Evolutionary conservation across 1,139 yeast species (phyloP).

Genomic region (Candida smagusa): DNA sequence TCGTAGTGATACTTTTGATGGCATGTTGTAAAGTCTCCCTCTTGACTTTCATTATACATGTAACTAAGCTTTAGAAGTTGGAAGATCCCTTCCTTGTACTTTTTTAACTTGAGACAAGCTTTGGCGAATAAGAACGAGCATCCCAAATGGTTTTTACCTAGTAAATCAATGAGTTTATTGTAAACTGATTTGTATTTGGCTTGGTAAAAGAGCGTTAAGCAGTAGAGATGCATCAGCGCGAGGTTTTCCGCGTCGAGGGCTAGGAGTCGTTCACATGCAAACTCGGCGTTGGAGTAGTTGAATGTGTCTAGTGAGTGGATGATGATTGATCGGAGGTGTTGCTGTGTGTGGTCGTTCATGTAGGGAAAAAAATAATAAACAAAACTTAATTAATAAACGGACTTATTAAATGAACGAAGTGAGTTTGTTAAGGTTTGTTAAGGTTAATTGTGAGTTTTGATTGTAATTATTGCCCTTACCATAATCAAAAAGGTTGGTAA

Average conservation of each 20-base stretch:
- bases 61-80: constrained; percentile 41
- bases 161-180: constrained; percentile 36
- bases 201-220: constrained; percentile 55
- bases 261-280: constrained; percentile 72
- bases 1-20: constrained; percentile 33
- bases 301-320: constrained; percentile 73
- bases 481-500: too few relatives aligned
- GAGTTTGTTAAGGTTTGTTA: too few relatives aligned
- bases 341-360: constrained; percentile 25
- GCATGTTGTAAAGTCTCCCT: constrained; percentile 20
- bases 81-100: constrained; percentile 61
- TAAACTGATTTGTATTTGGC: constrained; percentile 61
- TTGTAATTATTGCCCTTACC: too few relatives aligned
- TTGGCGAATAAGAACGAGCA: constrained; percentile 70
- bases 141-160: constrained; percentile 52
- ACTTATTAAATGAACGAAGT: too few relatives aligned
- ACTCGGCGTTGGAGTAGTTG: constrained; percentile 68
- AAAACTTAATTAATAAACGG: neutral
- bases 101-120: constrained; percentile 56
- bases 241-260: constrained; percentile 50
- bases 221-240: constrained; percentile 62
- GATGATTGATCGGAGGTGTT: constrained; percentile 52
- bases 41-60: constrained; percentile 34
- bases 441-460: too few relatives aligned
- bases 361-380: neutral